Base-by-base conservation (phyloP, 2,329 filamentous ascomycete genomes). In the Cylindrodendrum hubeiense region DNA sequence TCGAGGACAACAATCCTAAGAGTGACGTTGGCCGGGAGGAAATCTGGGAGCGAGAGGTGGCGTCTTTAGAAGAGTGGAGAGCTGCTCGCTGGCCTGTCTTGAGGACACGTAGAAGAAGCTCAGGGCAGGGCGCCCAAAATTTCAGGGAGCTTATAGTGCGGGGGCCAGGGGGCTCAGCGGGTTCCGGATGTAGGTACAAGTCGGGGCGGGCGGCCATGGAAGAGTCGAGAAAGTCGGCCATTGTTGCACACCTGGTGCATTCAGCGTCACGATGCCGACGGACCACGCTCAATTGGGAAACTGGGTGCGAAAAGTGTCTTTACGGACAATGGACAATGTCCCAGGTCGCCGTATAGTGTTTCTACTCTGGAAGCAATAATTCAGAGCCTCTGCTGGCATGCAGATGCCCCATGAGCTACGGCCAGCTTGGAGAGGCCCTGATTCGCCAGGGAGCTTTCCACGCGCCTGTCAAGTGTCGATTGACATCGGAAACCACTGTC, bases 81-180 rank as follows among this genome's bases (percentile, higher is more conserved):
- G 72, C 71, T 73, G 53, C 34, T 69, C 54, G 54, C 43, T 62
- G 53, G 49, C 63, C 70, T 67, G 67, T 71, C 65, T 76, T 78
- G 70, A 78, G 76, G 76, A 78, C 76, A 78, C 76, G 76, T 78
- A 78, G 76, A 76, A 75, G 70, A 67, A 50, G 47, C 47, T 50
- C 47, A 50, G 28, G 47, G 26, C 47, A n/a, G 15, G 70, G 61
- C 67, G 61, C 68, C 67, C 68, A 65, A 70, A 71, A 66, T 66
- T 74, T 63, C 72, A 74, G 71, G 71, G 72, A 74, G 69, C 71
- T 67, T 59, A 59, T 66, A 65, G 72, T 66, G 66, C 67, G 63
- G 65, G 64, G 68, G 63, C 44, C 65, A 65, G 70, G 62, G 50
- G 41, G 21, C 47, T 39, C 41, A 63, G 69, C 53, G 63, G 69